Percentiles rank a stretch among this genome's conserved stretches.
phyloP scores from a whole-genome alignment of 805 yeast species.

The Suhomyces sp. region DNA sequence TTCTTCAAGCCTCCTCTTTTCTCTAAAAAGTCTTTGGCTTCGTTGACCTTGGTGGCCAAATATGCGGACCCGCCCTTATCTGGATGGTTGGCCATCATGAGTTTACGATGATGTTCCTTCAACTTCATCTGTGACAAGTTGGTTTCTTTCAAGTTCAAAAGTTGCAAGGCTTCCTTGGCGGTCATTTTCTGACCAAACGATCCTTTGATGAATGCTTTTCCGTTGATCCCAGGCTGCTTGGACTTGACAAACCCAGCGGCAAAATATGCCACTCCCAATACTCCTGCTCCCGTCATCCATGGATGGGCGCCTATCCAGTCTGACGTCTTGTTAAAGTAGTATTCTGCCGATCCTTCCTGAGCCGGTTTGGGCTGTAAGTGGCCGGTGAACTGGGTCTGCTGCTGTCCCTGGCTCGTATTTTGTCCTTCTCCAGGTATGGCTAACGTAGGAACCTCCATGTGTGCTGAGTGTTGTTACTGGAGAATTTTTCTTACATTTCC shows the following conservation, averaged over 20 bases:
- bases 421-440: slow-evolving; percentile 53
- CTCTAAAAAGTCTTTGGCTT: slow-evolving; percentile 82
- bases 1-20: slow-evolving; percentile 55
- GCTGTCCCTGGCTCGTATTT: slow-evolving; percentile 19
- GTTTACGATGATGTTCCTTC: slow-evolving; percentile 75
- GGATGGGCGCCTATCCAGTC: slow-evolving; percentile 75
- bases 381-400: slow-evolving; percentile 30
- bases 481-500: neutral
- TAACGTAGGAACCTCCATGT: slow-evolving; percentile 54
- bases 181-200: slow-evolving; percentile 91
- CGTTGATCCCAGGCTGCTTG: slow-evolving; percentile 63
- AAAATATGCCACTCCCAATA: slow-evolving; percentile 58
- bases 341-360: slow-evolving; percentile 50
- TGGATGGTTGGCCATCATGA: slow-evolving; percentile 89
- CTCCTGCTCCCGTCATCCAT: slow-evolving; percentile 66
- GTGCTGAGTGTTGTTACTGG: slow-evolving; percentile 14
- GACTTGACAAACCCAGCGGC: slow-evolving; percentile 66
- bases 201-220: slow-evolving; percentile 74
- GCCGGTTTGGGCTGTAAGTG: slow-evolving; percentile 41
- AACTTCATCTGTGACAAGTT: slow-evolving; percentile 60
- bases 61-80: slow-evolving; percentile 92
- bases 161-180: slow-evolving; percentile 83
- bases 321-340: slow-evolving; percentile 60
- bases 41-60: slow-evolving; percentile 87
- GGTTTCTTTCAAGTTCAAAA: slow-evolving; percentile 70